Base-by-base conservation (phyloP, 805 yeast genomes). In the Pichia nanzhaoensis region DNA sequence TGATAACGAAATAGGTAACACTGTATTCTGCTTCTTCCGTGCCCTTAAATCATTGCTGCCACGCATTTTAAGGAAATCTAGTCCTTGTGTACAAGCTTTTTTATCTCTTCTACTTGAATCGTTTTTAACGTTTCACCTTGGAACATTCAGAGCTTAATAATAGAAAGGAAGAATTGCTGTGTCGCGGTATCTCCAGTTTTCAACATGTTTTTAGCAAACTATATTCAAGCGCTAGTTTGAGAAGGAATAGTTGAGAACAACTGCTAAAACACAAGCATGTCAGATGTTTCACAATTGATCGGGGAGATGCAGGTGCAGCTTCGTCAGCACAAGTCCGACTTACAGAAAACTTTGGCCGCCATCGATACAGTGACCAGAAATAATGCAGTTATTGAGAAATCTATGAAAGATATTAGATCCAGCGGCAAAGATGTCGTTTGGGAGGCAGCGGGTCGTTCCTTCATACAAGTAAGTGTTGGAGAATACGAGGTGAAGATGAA, bases 371-470 rank as follows among this genome's bases (percentile, higher is more conserved):
- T 73, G 20, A 62, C 67, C 45, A 74, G 80, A 39, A 74, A 74
- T 53, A 64, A 74, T 52, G 71, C 69, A 53, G 59, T 84, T 39
- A 73, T 80, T 18, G 73, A 74, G 21, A 67, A 77, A 37, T 82
- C 95, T 8, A 64, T 71, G 30, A 58, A 70, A 30, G 84, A 83
- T 52, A 67, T 88, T 41, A 67, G 65, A 21, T 52, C 49, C 24
- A 65, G 73, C 13, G 70, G 67, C 9, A 67, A 67, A 18, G 73
- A 75, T 9, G 59, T 58, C 8, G 90, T 89, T 5, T 89, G 95
- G 93, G 78, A 85, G 58, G 86, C 95, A 5, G 76, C 86, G 31
- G 97, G 97, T 24, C 84, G 83, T 63, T 76, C 87, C 27, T 84
- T 83, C 59, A 64, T 83, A 9, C 61, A 66, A 37, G 70, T 70